These are phyloP conservation scores for Tothia fuscella DNA, from an alignment of 2,329 filamentous ascomycete species.

Conservation along the genomic window DNA sequence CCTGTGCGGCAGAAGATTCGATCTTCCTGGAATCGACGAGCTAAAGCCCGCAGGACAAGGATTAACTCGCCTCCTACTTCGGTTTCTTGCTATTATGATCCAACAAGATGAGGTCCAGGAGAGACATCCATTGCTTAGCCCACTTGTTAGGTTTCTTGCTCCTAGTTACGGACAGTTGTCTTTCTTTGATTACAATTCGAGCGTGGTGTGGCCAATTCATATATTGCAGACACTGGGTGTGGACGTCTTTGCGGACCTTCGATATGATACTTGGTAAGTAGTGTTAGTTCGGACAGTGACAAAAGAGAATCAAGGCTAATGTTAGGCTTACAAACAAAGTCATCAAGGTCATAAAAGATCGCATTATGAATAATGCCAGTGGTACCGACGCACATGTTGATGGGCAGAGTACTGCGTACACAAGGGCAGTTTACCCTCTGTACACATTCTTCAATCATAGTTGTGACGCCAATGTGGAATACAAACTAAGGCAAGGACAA, in stretches of 20 bases:
- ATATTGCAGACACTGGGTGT: not conserved
- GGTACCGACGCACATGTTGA: no score
- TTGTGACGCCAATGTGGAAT: not conserved
- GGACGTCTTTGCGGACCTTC: not conserved
- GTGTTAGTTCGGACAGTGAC: no score
- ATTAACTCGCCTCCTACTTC: not conserved
- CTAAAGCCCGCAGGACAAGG: not conserved
- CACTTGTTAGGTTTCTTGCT: not conserved
- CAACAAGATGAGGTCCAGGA: not conserved
- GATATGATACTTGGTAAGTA: not conserved
- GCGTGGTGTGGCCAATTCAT: not conserved
- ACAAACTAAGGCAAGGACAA: not conserved
- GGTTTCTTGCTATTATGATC: not conserved
- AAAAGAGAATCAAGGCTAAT: no score
- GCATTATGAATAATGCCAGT: not conserved
- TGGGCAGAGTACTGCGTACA: no score
- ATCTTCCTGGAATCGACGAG: not conserved
- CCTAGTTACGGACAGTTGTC: not conserved
- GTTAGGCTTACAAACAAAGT: no score
- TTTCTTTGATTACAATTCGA: not conserved
- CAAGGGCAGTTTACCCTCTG: not conserved
- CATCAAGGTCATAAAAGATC: not conserved
- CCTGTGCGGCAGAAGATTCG: not conserved
- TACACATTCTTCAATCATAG: not conserved
- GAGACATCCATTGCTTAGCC: not conserved